A percentile compares a stretch with the other conserved stretches of the same genome.
Evolutionary conservation across 495 filamentous ascomycete genomes (phyloP).

Genomic region (Penicillium parvum): DNA sequence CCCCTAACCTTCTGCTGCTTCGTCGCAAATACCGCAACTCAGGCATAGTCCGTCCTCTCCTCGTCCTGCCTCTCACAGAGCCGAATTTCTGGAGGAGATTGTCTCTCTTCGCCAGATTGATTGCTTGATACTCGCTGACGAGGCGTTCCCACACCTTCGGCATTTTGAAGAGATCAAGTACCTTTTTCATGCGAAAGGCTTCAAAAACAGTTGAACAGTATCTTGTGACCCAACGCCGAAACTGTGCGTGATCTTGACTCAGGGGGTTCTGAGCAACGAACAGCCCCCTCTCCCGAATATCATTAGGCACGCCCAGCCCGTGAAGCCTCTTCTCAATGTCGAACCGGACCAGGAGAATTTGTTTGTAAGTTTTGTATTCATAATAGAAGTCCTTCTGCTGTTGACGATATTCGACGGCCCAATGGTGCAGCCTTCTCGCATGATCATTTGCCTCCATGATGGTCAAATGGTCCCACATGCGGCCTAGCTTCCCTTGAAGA

Average conservation of each 20-base stretch:
- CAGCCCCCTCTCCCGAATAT: conserved; percentile 12
- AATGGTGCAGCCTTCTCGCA: neutral
- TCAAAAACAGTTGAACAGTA: neutral
- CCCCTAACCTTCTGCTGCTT: too few species aligned
- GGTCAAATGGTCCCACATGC: conserved; percentile 12
- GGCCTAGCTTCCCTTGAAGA: conserved; percentile 7
- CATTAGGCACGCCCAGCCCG: conserved; percentile 12
- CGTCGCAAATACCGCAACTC: too few species aligned
- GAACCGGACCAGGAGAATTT: conserved; percentile 27
- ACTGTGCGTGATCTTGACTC: conserved; percentile 18
- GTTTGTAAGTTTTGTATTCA: conserved; percentile 1
- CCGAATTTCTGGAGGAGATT: conserved; percentile 2
- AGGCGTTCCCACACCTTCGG: too few species aligned
- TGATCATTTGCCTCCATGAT: neutral
- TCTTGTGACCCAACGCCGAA: conserved; percentile 12
- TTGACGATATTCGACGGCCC: neutral
- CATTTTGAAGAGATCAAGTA: neutral
- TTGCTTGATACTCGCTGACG: too few species aligned
- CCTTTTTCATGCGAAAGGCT: neutral
- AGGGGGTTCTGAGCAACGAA: conserved; percentile 18
- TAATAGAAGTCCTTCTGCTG: conserved; percentile 3
- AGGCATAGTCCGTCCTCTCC: too few species aligned
- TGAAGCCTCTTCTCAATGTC: conserved; percentile 15
- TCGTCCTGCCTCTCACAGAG: neutral
- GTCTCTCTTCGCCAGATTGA: neutral